Evolutionary conservation across 805 yeast genomes (phyloP), one percentile per base, ranked within the genome.

Genomic region (Myxozyma vanderwaltii): DNA sequence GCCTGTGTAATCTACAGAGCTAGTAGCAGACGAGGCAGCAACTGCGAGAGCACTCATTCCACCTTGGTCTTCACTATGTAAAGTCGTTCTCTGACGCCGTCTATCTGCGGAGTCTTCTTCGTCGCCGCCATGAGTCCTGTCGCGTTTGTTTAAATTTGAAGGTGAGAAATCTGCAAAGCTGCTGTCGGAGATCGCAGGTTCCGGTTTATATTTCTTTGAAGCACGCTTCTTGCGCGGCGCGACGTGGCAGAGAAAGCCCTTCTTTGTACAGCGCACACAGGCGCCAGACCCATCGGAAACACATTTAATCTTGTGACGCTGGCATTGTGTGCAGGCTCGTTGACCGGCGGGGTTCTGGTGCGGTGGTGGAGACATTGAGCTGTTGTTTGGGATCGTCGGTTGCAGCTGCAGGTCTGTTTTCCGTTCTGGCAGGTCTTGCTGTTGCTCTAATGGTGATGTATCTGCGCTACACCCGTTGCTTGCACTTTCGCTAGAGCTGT

Each of bases 291-390:
- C 57, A 12, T 45, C 40, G 5, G 45, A 17, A 7, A 61, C 40
- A 48, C 64, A 61, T 29, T 51, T 53, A 39, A 61, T 61, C 47
- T 61, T 61, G 44, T 61, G 64, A 7, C 52, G 48, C 57, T 61
- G 64, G 36, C 64, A 61, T 23, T 61, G 54, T 12, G 64, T 61
- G 47, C 64, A 61, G 8, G 64, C 64, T 5, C 64, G 53, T 40
- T 57, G 60, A n/a, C 62, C 45, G n/a, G 38, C 24, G 19, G 38
- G 3, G 6, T 19, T 21, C 17, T 23, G 35, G n/a, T n/a, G n/a
- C 17, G 8, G 27, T 13, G 38, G 51, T 26, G 51, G 19, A 24
- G 33, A 13, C 12, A 13, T 27, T 44, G 35, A 44, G 4, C 45
- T 19, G 41, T 17, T 7, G n/a, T 13, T 38, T 38, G 7, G 41